Percentiles rank a stretch among this genome's conserved stretches.
Conservation (phyloP, 2,329 filamentous ascomycete species). For the Pyricularia sp. region DNA sequence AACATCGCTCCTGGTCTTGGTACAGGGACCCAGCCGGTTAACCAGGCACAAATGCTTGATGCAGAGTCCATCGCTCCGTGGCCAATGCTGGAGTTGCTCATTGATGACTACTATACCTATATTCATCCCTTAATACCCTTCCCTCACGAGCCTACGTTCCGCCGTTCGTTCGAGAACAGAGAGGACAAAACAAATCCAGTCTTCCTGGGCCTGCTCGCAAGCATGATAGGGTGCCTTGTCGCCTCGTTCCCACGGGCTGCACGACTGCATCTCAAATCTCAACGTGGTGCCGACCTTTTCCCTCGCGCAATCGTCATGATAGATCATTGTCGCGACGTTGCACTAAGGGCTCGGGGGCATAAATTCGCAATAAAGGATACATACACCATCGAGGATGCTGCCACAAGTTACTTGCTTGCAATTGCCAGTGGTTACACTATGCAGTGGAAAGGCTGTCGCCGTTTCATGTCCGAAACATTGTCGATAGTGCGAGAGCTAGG, state of each 20-base stretch:
- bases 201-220: conserved; percentile 62
- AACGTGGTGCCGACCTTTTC: conserved; percentile 55
- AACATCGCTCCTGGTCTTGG: not conserved
- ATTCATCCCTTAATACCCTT: conserved; percentile 71
- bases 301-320: conserved; percentile 62
- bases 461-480: conserved; percentile 66
- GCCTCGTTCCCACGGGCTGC: conserved; percentile 68
- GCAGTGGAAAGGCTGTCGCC: conserved; percentile 55
- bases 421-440: conserved; percentile 59
- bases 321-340: conserved; percentile 61
- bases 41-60: conserved; percentile 30
- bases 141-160: conserved; percentile 70
- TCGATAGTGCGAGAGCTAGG: conserved; percentile 60
- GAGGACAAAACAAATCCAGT: conserved; percentile 57
- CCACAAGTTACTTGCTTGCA: conserved; percentile 68
- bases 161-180: conserved; percentile 55
- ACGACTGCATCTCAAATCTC: conserved; percentile 25
- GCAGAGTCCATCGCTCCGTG: conserved; percentile 65
- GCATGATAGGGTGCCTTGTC: conserved; percentile 66
- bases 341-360: conserved; percentile 55
- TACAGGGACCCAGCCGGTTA: conserved; percentile 5
- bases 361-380: conserved; percentile 36
- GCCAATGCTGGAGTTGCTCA: conserved; percentile 56
- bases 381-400: conserved; percentile 45
- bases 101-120: conserved; percentile 79